phyloP scores from a whole-genome alignment of 2,329 filamentous ascomycete species.

The Xylogone sp. region DNA sequence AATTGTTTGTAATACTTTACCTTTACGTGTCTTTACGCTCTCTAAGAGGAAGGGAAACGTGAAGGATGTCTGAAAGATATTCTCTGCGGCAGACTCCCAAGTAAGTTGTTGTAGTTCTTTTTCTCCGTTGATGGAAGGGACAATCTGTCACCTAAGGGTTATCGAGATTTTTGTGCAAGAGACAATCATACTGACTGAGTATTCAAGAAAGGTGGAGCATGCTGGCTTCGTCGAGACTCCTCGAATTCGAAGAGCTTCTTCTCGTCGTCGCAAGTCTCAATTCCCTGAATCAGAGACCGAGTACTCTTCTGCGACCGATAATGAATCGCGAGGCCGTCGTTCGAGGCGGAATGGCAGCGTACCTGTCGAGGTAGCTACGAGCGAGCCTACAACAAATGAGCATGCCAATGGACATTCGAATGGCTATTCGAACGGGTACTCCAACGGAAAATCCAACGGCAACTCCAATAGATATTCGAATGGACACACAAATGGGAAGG shows the following conservation, averaged over 20 bases:
- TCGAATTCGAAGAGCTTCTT: conserved; percentile 33
- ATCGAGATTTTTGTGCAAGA: too few relatives aligned
- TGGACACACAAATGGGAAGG: conserved; percentile 5
- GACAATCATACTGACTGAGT: background rate
- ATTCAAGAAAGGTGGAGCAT: conserved; percentile 44
- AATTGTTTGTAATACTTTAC: too few relatives aligned
- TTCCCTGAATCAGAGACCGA: conserved; percentile 26
- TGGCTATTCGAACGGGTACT: conserved; percentile 7
- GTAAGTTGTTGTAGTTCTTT: conserved; percentile 17
- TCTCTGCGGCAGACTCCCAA: conserved; percentile 29
- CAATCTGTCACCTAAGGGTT: too few relatives aligned
- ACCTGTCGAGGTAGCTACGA: conserved; percentile 15
- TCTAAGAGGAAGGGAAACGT: too few relatives aligned
- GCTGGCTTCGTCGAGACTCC: conserved; percentile 50
- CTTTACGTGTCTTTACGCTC: too few relatives aligned
- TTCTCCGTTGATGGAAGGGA: too few relatives aligned
- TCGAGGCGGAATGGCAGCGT: conserved; percentile 19
- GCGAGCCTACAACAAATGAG: conserved; percentile 9
- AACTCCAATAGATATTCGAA: too few relatives aligned
- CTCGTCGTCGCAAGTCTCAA: conserved; percentile 38
- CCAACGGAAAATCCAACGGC: conserved; percentile 5
- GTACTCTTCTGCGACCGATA: conserved; percentile 29
- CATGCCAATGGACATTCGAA: conserved; percentile 8
- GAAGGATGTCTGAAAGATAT: conserved; percentile 28
- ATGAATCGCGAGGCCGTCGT: conserved; percentile 13